Conservation (phyloP, 805 yeast species). For the Wickerhamomyces xylosicus region DNA sequence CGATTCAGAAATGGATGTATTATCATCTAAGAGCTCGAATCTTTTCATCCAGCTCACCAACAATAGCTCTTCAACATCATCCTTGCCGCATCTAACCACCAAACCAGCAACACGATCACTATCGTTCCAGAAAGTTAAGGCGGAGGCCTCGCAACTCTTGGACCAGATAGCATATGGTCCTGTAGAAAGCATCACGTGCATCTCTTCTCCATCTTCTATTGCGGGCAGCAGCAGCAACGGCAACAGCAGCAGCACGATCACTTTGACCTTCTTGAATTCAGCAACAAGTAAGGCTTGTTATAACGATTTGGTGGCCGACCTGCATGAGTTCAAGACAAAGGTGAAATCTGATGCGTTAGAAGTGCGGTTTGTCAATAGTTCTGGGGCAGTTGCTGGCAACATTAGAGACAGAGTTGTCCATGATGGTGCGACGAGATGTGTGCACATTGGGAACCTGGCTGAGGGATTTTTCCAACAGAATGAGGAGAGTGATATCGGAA, state of each 20-base stretch:
- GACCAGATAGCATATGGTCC: constrained; percentile 48
- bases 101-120: constrained; percentile 18
- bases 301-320: constrained; percentile 25
- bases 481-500: constrained; percentile 1
- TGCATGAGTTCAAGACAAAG: constrained; percentile 24
- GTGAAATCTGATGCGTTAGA: constrained; percentile 29
- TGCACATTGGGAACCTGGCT: constrained; percentile 56
- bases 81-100: constrained; percentile 10
- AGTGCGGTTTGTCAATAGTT: constrained; percentile 23
- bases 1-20: too few relatives aligned
- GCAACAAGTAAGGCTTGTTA: constrained; percentile 27
- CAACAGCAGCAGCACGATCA: constrained; percentile 8
- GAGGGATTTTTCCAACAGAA: constrained; percentile 35
- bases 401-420: constrained; percentile 26
- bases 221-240: background rate
- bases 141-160: constrained; percentile 22
- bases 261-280: constrained; percentile 19
- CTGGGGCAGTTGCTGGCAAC: constrained; percentile 20
- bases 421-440: constrained; percentile 45
- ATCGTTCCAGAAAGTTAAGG: constrained; percentile 14
- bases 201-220: too few relatives aligned
- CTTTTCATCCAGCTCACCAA: too few relatives aligned
- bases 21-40: too few relatives aligned
- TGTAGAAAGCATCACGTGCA: constrained; percentile 42
- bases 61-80: too few relatives aligned